phyloP scores from a whole-genome alignment of 176 grass and related monocot species.

The Rhynchospora pubera region DNA sequence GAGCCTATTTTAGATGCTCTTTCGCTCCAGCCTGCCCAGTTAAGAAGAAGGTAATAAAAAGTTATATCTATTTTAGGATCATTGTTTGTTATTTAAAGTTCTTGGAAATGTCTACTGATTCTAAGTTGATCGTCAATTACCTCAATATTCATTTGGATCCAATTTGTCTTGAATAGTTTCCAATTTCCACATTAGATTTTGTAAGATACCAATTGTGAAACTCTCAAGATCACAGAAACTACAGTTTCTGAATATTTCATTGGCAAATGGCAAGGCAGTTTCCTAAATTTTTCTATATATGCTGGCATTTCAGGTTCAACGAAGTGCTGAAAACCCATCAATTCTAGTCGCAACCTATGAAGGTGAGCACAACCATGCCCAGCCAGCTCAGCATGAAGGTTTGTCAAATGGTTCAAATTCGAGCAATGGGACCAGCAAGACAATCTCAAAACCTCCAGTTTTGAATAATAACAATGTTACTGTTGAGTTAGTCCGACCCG shows the following conservation, averaged over 20 bases:
- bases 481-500: not conserved
- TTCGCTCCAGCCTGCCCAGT: conserved; percentile 69
- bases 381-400: conserved; percentile 29
- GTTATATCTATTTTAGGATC: not conserved
- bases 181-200: not conserved
- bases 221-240: not conserved
- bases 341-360: conserved; percentile 77
- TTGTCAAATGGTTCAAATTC: conserved; percentile 14
- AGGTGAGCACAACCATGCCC: conserved; percentile 74
- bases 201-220: not conserved
- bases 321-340: conserved; percentile 57
- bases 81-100: not conserved
- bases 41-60: conserved; percentile 74
- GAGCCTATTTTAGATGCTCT: conserved; percentile 87
- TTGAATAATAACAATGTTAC: not conserved
- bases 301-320: conserved; percentile 47
- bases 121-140: not conserved
- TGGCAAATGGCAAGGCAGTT: not conserved
- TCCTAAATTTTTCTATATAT: not conserved
- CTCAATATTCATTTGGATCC: not conserved
- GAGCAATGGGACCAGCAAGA: conserved; percentile 18
- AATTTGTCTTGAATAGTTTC: not conserved
- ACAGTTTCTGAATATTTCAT: not conserved
- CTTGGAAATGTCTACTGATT: not conserved
- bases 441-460: not conserved